A percentile compares a stretch with the other conserved stretches of the same genome.
Conservation (phyloP, 768 basidiomycete species). For the Chlorophyllum brunneum region DNA sequence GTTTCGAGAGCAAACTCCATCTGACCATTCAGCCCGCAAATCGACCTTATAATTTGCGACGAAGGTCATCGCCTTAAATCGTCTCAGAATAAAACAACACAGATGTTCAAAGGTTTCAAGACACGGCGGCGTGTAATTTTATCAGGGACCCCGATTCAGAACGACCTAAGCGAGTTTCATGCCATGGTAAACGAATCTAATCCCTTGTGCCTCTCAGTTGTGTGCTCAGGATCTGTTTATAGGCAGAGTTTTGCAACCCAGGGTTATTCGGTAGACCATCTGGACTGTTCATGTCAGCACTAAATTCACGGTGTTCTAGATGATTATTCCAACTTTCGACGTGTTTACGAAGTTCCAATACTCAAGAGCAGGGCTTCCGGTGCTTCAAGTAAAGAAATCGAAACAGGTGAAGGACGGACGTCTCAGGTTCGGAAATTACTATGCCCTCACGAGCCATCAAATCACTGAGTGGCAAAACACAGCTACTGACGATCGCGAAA, state of each 20-base stretch:
- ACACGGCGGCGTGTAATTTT: slow-evolving; percentile 82
- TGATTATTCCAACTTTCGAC: slow-evolving; percentile 70
- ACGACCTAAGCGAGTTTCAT: slow-evolving; percentile 93
- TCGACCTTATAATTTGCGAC: slow-evolving; percentile 92
- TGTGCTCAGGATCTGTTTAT: not conserved
- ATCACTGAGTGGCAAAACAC: not conserved
- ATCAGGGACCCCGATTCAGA: slow-evolving; percentile 96
- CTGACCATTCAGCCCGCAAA: slow-evolving; percentile 60
- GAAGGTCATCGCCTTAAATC: slow-evolving; percentile 97
- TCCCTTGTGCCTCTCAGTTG: not conserved
- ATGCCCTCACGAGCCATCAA: not conserved
- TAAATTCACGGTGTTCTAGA: slow-evolving; percentile 36
- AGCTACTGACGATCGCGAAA: slow-evolving; percentile 73
- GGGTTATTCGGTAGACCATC: slow-evolving; percentile 66
- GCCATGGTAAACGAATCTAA: slow-evolving; percentile 64
- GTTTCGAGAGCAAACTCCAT: not conserved
- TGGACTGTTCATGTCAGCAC: slow-evolving; percentile 1
- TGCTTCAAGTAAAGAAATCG: slow-evolving; percentile 65
- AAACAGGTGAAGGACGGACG: slow-evolving; percentile 73
- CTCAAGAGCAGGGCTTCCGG: slow-evolving; percentile 79
- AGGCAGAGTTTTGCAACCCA: slow-evolving; percentile 95
- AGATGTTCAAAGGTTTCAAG: slow-evolving; percentile 75
- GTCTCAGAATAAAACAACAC: slow-evolving; percentile 83
- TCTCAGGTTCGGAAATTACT: slow-evolving; percentile 51
- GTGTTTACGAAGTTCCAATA: slow-evolving; percentile 86